Evolutionary conservation across 305 asterid genomes (phyloP).

Genomic region (Fraxinus albicans): DNA sequence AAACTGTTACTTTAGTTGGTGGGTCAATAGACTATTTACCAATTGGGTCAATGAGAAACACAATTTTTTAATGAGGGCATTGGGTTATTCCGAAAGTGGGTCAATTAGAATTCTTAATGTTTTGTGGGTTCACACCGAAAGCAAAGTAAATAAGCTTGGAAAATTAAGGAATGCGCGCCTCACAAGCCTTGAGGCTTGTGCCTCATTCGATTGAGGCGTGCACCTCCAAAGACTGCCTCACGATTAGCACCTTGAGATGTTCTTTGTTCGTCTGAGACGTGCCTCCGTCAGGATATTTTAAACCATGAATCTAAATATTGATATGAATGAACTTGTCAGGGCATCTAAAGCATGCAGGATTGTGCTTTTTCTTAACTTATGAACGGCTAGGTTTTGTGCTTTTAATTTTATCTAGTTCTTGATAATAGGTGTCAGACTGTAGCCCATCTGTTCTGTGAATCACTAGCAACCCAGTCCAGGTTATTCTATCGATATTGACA

Average conservation of each 20-base stretch:
- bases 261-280: background rate
- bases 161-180: background rate
- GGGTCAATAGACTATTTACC: background rate
- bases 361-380: background rate
- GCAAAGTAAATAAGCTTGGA: background rate
- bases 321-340: background rate
- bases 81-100: background rate
- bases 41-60: background rate
- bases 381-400: background rate
- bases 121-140: background rate
- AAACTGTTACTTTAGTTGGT: background rate
- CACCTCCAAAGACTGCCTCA: background rate
- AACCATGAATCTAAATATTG: background rate
- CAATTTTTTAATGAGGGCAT: background rate
- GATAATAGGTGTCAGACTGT: background rate
- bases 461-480: background rate
- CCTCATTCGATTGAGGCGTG: background rate
- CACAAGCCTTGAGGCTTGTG: background rate
- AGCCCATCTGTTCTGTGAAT: background rate
- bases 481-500: background rate
- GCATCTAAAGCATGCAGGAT: background rate
- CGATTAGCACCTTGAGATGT: background rate
- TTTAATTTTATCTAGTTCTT: background rate
- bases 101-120: background rate
- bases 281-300: background rate